A percentile compares a stretch with the other conserved stretches of the same genome.
These are phyloP conservation scores for Talaromyces sp. DNA, from an alignment of 2,329 filamentous ascomycete genomes.

Conservation along the genomic window DNA sequence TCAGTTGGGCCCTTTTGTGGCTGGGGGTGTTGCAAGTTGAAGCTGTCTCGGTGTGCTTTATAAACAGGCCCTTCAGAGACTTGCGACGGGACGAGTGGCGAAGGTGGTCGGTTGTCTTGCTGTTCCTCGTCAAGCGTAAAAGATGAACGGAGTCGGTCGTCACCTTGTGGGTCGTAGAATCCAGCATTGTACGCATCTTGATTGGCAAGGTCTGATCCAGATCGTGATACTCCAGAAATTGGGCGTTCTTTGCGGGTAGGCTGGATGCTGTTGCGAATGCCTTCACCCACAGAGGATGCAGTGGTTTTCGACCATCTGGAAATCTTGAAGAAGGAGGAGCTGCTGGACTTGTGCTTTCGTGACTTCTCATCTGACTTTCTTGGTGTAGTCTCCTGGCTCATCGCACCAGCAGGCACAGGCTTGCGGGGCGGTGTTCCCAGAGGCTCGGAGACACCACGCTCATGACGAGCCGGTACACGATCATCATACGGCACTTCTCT, in stretches of 20 bases:
- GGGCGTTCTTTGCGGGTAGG: conserved; percentile 54
- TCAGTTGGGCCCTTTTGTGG: conserved; percentile 57
- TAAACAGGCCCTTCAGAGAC: conserved; percentile 56
- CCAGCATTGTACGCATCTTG: conserved; percentile 52
- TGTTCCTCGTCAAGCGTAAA: conserved; percentile 35
- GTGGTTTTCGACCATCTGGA: conserved; percentile 98
- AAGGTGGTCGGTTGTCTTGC: conserved; percentile 47
- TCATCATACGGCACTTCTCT: conserved; percentile 56
- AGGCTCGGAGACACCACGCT: conserved; percentile 38
- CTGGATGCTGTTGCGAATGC: conserved; percentile 60
- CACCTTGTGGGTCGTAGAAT: conserved; percentile 41
- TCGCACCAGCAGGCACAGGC: conserved; percentile 37
- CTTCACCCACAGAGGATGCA: conserved; percentile 75
- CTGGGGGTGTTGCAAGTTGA: conserved; percentile 60
- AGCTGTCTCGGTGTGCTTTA: conserved; percentile 57
- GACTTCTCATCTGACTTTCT: conserved; percentile 58
- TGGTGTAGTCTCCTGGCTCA: conserved; percentile 76
- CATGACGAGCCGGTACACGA: conserved; percentile 39
- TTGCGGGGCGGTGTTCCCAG: conserved; percentile 40
- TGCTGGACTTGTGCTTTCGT: conserved; percentile 83
- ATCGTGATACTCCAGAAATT: conserved; percentile 63
- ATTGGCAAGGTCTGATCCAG: conserved; percentile 66
- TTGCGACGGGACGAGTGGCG: conserved; percentile 57
- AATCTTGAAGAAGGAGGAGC: conserved; percentile 81
- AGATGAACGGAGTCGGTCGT: conserved; percentile 40